phyloP scores from a whole-genome alignment of 257 asterid species.

The Nicotiana noctiflora region DNA sequence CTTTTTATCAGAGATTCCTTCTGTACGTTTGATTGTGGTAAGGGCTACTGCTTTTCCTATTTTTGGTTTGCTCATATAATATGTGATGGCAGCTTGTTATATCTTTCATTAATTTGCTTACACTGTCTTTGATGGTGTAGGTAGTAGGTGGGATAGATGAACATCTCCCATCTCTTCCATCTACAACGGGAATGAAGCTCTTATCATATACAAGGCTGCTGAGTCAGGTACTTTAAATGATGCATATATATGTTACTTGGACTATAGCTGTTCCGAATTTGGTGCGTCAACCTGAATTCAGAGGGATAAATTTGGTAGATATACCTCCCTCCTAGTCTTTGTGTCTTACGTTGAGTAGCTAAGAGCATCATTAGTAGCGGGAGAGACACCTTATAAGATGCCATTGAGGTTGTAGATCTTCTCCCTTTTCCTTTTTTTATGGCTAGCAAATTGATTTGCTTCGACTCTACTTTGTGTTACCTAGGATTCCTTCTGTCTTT shows the following conservation, averaged over 20 bases:
- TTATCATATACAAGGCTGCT: constrained; percentile 63
- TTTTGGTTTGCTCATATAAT: constrained; percentile 5
- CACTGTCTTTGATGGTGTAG: constrained; percentile 31
- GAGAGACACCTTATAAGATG: not conserved
- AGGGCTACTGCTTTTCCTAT: constrained; percentile 20
- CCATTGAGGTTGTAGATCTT: not conserved
- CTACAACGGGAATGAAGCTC: constrained; percentile 56
- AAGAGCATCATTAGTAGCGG: not conserved
- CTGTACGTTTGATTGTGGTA: constrained; percentile 84
- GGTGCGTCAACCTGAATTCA: not conserved
- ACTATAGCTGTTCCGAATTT: not conserved
- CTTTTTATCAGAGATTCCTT: constrained; percentile 79
- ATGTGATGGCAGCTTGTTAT: not conserved
- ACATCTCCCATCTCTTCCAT: constrained; percentile 90
- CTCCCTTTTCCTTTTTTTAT: not conserved
- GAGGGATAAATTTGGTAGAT: not conserved
- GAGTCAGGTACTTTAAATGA: constrained; percentile 50
- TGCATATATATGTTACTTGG: not conserved
- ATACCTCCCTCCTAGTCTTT: not conserved
- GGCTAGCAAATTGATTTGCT: not conserved
- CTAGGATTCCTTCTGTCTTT: not conserved
- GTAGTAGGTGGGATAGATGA: constrained; percentile 90
- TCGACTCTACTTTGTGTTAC: not conserved
- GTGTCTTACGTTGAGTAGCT: not conserved
- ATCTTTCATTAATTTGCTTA: constrained; percentile 1